These are phyloP conservation scores for Exophiala oligosperma DNA, from an alignment of 2,329 filamentous ascomycete genomes.

Conservation along the genomic window DNA sequence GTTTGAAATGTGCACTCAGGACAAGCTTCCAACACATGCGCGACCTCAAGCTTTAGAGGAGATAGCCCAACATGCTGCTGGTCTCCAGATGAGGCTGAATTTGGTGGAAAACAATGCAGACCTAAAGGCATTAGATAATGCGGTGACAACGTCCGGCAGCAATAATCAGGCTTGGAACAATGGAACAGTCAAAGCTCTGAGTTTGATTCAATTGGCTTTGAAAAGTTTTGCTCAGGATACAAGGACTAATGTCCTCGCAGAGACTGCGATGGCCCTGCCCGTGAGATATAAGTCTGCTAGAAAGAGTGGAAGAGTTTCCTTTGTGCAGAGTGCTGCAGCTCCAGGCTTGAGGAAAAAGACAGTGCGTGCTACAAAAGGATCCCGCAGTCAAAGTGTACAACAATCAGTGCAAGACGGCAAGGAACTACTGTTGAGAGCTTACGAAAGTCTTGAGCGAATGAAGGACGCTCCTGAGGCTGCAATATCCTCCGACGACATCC, in stretches of 20 bases:
- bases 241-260: constrained; percentile 84
- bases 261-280: constrained; percentile 87
- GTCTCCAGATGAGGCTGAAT: constrained; percentile 30
- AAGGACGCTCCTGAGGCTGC: constrained; percentile 5
- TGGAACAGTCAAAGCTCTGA: constrained; percentile 55
- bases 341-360: background rate
- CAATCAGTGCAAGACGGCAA: constrained; percentile 8
- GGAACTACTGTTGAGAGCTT: constrained; percentile 15
- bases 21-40: background rate
- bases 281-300: constrained; percentile 55
- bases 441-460: constrained; percentile 13
- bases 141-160: constrained; percentile 27
- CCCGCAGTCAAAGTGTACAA: background rate
- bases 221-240: constrained; percentile 51
- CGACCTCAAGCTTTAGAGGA: background rate
- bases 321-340: constrained; percentile 15
- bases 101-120: constrained; percentile 40
- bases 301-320: constrained; percentile 42
- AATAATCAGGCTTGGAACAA: constrained; percentile 56
- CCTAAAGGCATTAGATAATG: constrained; percentile 28
- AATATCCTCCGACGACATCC: constrained; percentile 22
- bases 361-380: background rate
- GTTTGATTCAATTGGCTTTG: constrained; percentile 60
- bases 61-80: background rate
- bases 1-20: background rate